Conservation (phyloP, 2,329 filamentous ascomycete species). For the Elsinoe perseae region DNA sequence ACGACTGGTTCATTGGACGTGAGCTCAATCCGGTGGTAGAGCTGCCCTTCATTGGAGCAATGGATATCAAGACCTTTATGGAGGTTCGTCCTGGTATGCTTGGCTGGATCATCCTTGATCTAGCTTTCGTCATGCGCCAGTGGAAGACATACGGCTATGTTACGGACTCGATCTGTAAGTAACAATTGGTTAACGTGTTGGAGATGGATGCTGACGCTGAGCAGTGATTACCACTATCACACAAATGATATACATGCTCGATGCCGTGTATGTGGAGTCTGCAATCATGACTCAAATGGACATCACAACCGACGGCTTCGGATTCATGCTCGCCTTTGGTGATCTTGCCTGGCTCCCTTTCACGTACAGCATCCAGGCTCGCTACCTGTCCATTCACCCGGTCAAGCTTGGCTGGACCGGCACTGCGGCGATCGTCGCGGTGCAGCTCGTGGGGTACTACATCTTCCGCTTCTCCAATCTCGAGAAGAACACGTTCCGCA, state of each 20-base stretch:
- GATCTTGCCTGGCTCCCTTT: conserved; percentile 92
- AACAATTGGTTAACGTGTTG: background rate
- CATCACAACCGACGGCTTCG: conserved; percentile 86
- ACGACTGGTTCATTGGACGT: conserved; percentile 95
- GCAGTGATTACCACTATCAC: conserved; percentile 62
- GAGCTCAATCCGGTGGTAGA: conserved; percentile 84
- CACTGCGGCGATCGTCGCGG: conserved; percentile 54
- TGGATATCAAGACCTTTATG: conserved; percentile 85
- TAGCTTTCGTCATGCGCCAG: conserved; percentile 78
- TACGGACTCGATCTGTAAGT: conserved; percentile 64
- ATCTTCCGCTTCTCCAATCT: conserved; percentile 93
- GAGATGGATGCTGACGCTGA: conserved; percentile 16
- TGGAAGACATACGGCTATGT: conserved; percentile 76
- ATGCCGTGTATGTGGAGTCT: conserved; percentile 78
- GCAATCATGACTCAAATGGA: conserved; percentile 91
- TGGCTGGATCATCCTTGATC: conserved; percentile 79
- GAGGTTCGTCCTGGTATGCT: conserved; percentile 89
- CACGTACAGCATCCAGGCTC: conserved; percentile 73
- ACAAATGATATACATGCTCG: conserved; percentile 75
- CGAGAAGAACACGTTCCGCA: conserved; percentile 92
- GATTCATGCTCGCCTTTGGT: conserved; percentile 89
- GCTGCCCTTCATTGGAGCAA: conserved; percentile 69
- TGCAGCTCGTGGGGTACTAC: conserved; percentile 68
- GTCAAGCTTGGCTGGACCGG: conserved; percentile 65
- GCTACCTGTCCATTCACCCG: conserved; percentile 78